A percentile compares a stretch with the other conserved stretches of the same genome.
Conservation (phyloP, 306 rosid species). For the Trifolium dubium region DNA sequence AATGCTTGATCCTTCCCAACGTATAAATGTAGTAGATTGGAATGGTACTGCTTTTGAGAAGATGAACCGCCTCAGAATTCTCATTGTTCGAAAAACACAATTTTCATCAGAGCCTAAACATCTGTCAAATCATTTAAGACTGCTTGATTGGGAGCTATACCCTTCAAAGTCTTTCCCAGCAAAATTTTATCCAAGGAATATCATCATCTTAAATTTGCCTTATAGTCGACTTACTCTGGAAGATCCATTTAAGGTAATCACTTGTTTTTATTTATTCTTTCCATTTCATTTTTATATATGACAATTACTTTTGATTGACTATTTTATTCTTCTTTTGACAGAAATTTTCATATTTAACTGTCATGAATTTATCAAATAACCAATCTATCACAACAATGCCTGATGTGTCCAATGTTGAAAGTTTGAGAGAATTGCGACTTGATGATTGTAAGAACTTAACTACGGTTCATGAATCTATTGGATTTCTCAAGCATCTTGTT, state of each 20-base stretch:
- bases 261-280: neutral
- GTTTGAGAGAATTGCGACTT: slow-evolving; percentile 1
- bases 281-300: neutral
- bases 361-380: slow-evolving; percentile 8
- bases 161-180: slow-evolving; percentile 29
- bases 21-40: neutral
- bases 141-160: slow-evolving; percentile 33
- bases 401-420: neutral
- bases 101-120: slow-evolving; percentile 1
- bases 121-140: slow-evolving; percentile 34
- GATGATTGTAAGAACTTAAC: neutral
- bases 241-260: slow-evolving; percentile 20
- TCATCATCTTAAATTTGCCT: neutral
- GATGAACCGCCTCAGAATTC: slow-evolving; percentile 36
- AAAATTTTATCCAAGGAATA: slow-evolving; percentile 18
- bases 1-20: slow-evolving; percentile 27
- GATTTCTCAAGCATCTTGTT: neutral
- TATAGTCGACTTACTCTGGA: neutral
- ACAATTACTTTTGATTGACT: neutral
- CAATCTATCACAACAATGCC: neutral
- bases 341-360: neutral
- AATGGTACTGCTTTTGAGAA: slow-evolving; percentile 3
- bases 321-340: neutral
- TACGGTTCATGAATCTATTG: slow-evolving; percentile 25
- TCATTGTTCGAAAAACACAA: slow-evolving; percentile 20